Evolutionary conservation across 345 rosid species (phyloP).

Genomic region (Salix arbutifolia): DNA sequence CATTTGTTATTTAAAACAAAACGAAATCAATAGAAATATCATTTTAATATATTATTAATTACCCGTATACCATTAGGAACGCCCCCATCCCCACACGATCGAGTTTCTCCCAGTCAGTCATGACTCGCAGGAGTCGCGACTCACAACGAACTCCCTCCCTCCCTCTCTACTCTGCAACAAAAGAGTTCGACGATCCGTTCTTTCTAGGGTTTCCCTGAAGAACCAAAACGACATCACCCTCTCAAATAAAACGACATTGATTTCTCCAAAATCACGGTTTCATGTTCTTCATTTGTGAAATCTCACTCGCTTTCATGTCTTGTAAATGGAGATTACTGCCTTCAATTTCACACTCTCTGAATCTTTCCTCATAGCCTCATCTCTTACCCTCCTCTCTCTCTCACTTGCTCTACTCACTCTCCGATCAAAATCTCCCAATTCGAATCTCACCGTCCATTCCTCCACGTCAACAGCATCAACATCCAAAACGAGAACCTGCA

Average conservation of each 20-base stretch:
- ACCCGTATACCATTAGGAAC: background rate
- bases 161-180: background rate
- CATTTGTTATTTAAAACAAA: background rate
- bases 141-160: background rate
- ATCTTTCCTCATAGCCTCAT: slow-evolving; percentile 43
- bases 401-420: slow-evolving; percentile 33
- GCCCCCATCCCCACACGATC: background rate
- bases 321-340: slow-evolving; percentile 52
- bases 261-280: slow-evolving; percentile 31
- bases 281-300: slow-evolving; percentile 17
- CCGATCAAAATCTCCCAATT: slow-evolving; percentile 39
- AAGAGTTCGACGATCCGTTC: background rate
- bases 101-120: slow-evolving; percentile 20
- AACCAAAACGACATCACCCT: background rate
- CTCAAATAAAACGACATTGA: background rate
- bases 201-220: background rate
- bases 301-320: slow-evolving; percentile 48
- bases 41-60: background rate
- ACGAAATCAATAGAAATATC: background rate
- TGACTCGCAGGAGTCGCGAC: slow-evolving; percentile 15
- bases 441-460: slow-evolving; percentile 8
- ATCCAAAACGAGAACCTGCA: slow-evolving; percentile 6
- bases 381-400: slow-evolving; percentile 42
- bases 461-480: background rate
- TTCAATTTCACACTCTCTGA: slow-evolving; percentile 29